Conservation (phyloP, 2,329 filamentous ascomycete genomes). For the Calcarisporium arbuscula region DNA sequence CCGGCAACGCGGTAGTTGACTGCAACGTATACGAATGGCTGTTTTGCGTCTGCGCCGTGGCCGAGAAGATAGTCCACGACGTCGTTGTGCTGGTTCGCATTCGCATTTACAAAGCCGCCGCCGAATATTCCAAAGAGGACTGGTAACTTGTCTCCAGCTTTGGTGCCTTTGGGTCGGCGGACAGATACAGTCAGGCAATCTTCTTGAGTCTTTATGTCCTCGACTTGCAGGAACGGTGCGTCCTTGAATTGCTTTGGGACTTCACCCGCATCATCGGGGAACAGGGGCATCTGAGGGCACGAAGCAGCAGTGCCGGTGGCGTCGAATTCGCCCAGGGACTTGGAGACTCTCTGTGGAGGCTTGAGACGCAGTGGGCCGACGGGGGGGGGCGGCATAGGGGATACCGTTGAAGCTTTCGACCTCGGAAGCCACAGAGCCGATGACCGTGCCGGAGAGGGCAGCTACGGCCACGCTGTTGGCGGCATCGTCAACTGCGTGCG, state of each 20-base stretch:
- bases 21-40: constrained; percentile 3
- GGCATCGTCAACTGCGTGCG: background rate
- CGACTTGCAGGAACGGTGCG: too few relatives aligned
- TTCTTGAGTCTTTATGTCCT: constrained; percentile 30
- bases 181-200: constrained; percentile 47
- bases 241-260: too few relatives aligned
- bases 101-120: constrained; percentile 29
- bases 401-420: constrained; percentile 65
- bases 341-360: constrained; percentile 51
- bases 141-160: constrained; percentile 37
- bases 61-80: constrained; percentile 1
- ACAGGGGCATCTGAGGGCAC: too few relatives aligned
- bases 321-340: constrained; percentile 49
- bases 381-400: constrained; percentile 51
- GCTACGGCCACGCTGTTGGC: constrained; percentile 3
- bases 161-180: constrained; percentile 37
- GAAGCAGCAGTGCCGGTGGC: constrained; percentile 49
- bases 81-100: constrained; percentile 1
- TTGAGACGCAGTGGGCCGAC: constrained; percentile 56
- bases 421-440: constrained; percentile 9
- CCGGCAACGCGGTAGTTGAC: constrained; percentile 3
- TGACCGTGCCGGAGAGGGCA: constrained; percentile 5
- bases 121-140: constrained; percentile 54
- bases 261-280: too few relatives aligned
- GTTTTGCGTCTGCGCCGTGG: background rate